A percentile compares a stretch with the other conserved stretches of the same genome.
phyloP scores from a whole-genome alignment of 148 eudicot genomes.

The Cornus kousa region DNA sequence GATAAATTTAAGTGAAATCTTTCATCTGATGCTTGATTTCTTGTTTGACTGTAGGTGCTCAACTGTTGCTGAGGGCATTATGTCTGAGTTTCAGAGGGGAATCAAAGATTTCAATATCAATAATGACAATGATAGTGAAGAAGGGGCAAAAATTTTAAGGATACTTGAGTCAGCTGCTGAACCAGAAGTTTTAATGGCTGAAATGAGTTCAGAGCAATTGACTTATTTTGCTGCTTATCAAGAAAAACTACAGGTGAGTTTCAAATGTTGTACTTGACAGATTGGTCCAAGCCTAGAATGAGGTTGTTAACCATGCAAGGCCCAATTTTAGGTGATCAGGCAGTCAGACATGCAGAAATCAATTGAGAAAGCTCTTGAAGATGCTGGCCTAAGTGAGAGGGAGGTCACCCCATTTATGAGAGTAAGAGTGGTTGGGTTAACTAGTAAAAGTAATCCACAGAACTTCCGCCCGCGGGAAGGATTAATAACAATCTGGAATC shows the following conservation, averaged over 20 bases:
- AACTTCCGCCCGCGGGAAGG: slow-evolving; percentile 44
- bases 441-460: slow-evolving; percentile 21
- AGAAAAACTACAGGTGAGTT: slow-evolving; percentile 72
- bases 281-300: slow-evolving; percentile 7
- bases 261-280: slow-evolving; percentile 6
- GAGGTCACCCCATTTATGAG: slow-evolving; percentile 87
- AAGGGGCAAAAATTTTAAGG: slow-evolving; percentile 78
- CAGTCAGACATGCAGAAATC: slow-evolving; percentile 60
- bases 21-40: not conserved
- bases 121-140: slow-evolving; percentile 54
- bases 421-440: slow-evolving; percentile 74
- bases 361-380: slow-evolving; percentile 72
- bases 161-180: slow-evolving; percentile 85
- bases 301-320: slow-evolving; percentile 3
- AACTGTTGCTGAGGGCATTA: slow-evolving; percentile 63
- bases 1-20: not conserved
- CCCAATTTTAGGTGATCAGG: slow-evolving; percentile 54
- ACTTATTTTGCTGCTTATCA: slow-evolving; percentile 56
- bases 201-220: slow-evolving; percentile 80
- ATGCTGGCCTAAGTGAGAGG: slow-evolving; percentile 67
- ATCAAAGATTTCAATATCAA: slow-evolving; percentile 13
- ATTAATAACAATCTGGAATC: slow-evolving; percentile 90
- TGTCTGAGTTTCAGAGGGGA: slow-evolving; percentile 63
- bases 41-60: slow-evolving; percentile 54
- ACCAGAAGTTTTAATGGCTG: slow-evolving; percentile 92